Conservation (phyloP, 2,329 filamentous ascomycete genomes). For the Salinomyces thailandicus region DNA sequence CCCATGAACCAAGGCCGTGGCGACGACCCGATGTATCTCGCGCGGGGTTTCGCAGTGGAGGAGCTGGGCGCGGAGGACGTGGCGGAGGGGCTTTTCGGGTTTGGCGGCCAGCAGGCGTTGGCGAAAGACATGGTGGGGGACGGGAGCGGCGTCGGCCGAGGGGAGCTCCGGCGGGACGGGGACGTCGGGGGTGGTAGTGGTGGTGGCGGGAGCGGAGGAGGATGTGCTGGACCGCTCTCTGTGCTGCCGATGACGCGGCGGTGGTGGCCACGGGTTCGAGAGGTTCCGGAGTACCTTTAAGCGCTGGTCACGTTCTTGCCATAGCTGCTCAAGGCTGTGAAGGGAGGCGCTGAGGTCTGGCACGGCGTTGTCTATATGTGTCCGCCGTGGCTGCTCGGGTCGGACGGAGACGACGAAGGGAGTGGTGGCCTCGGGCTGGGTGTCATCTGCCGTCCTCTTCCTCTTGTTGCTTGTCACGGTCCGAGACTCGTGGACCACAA, state of each 20-base stretch:
- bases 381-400: neutral
- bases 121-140: constrained; percentile 18
- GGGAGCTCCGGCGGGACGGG: constrained; percentile 2
- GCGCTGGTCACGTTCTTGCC: constrained; percentile 13
- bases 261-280: constrained; percentile 18
- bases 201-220: neutral
- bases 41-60: constrained; percentile 18
- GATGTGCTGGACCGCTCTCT: neutral
- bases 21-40: constrained; percentile 23
- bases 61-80: constrained; percentile 21
- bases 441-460: neutral
- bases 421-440: too few relatives aligned
- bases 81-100: constrained; percentile 13
- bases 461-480: too few relatives aligned
- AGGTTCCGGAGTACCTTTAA: constrained; percentile 14
- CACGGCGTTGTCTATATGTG: neutral
- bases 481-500: too few relatives aligned
- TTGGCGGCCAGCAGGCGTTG: constrained; percentile 11
- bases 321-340: constrained; percentile 15
- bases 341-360: neutral
- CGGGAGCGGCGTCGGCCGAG: constrained; percentile 11
- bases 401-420: neutral
- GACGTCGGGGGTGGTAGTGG: neutral
- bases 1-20: constrained; percentile 19
- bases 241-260: constrained; percentile 2